A percentile compares a stretch with the other conserved stretches of the same genome.
Conservation (phyloP, 768 basidiomycete species). For the Suillus subaureus region DNA sequence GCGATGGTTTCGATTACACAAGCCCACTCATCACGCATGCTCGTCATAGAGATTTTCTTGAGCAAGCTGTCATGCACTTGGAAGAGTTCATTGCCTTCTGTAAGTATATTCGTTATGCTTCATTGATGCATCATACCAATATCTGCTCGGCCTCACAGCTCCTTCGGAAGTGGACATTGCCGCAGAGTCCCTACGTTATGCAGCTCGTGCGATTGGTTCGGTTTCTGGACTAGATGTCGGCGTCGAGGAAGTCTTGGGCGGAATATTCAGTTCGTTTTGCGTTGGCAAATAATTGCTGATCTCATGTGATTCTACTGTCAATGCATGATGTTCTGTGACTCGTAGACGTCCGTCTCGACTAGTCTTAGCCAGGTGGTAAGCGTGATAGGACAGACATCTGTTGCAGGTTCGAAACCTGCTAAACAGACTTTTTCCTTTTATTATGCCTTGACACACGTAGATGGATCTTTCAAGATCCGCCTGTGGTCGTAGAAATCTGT, state of each 20-base stretch:
- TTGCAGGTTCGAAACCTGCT: not conserved
- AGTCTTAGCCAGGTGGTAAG: not conserved
- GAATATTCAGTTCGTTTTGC: conserved; percentile 85
- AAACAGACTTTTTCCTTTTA: not conserved
- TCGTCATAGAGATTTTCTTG: conserved; percentile 77
- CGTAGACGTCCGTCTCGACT: not conserved
- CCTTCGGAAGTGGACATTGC: conserved; percentile 76
- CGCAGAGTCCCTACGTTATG: conserved; percentile 88
- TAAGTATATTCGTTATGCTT: conserved; percentile 18
- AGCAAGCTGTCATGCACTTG: conserved; percentile 51
- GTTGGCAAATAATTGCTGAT: conserved; percentile 67
- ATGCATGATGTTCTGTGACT: not conserved
- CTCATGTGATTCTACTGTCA: not conserved
- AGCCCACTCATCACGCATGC: conserved; percentile 74
- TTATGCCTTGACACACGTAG: not conserved
- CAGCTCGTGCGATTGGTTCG: conserved; percentile 78
- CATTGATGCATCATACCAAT: conserved; percentile 9
- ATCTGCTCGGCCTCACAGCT: conserved; percentile 37
- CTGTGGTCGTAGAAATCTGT: not conserved
- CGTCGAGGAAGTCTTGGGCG: conserved; percentile 82
- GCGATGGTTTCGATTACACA: not conserved
- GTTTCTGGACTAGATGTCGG: conserved; percentile 76
- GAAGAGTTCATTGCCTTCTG: conserved; percentile 34
- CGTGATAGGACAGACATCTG: not conserved
- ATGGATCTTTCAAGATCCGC: not conserved